Percentiles rank a stretch among this genome's conserved stretches.
phyloP scores from a whole-genome alignment of 2,329 filamentous ascomycete species.

The Fonsecaea pugnacius region DNA sequence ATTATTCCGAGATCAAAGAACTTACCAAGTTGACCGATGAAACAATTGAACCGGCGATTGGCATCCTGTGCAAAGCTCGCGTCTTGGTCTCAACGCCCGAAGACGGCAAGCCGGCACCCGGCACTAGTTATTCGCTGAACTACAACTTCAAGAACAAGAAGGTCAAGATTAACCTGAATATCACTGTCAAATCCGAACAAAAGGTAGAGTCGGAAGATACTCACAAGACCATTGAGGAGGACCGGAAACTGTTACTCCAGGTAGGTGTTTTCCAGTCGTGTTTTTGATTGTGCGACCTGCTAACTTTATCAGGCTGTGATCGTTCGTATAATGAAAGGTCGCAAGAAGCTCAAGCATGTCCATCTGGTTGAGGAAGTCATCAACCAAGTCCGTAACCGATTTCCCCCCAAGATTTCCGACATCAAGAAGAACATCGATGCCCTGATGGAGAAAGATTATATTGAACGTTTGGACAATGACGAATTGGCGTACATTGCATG shows the following conservation, averaged over 20 bases:
- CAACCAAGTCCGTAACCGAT: constrained; percentile 88
- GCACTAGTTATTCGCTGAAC: constrained; percentile 82
- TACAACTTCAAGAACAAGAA: constrained; percentile 98
- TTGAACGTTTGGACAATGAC: constrained; percentile 92
- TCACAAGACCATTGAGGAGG: constrained; percentile 99
- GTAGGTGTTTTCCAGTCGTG: constrained; percentile 59
- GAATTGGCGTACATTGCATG: constrained; percentile 93
- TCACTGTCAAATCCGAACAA: constrained; percentile 90
- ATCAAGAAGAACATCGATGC: constrained; percentile 99
- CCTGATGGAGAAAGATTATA: constrained; percentile 96
- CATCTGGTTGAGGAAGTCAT: constrained; percentile 95
- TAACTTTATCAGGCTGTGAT: constrained; percentile 76
- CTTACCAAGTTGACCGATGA: constrained; percentile 80
- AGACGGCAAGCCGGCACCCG: constrained; percentile 74
- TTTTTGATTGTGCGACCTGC: constrained; percentile 33
- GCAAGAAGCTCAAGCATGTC: constrained; percentile 98
- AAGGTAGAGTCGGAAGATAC: constrained; percentile 97
- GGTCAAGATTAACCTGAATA: constrained; percentile 93
- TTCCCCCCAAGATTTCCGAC: constrained; percentile 87
- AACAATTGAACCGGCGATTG: constrained; percentile 81
- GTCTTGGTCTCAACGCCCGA: constrained; percentile 75
- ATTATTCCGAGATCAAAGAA: constrained; percentile 84
- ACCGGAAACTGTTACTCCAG: constrained; percentile 94
- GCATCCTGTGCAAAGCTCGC: constrained; percentile 90
- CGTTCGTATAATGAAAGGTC: constrained; percentile 99